Evolutionary conservation across 345 rosid genomes (phyloP).

Genomic region (Ceriops decandra): DNA sequence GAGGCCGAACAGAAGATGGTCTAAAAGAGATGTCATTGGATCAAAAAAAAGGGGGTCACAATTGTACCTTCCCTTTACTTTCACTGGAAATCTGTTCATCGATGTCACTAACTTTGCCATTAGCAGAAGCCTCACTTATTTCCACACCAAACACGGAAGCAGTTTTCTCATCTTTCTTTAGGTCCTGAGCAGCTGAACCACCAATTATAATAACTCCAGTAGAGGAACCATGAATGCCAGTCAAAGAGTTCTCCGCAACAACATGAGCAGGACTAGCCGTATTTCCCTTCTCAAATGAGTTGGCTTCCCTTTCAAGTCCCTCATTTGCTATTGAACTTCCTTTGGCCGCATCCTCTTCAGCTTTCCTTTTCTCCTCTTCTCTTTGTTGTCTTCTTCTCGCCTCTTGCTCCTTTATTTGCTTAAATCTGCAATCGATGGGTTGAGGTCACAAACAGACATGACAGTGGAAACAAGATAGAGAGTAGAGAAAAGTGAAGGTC

Average conservation of each 20-base stretch:
- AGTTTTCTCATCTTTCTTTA: slow-evolving; percentile 26
- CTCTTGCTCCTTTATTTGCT: slow-evolving; percentile 75
- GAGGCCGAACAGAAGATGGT: not conserved
- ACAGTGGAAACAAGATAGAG: not conserved
- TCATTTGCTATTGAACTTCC: slow-evolving; percentile 23
- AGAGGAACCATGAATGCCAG: slow-evolving; percentile 24
- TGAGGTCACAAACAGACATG: slow-evolving; percentile 16
- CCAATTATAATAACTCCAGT: slow-evolving; percentile 43
- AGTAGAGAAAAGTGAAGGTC: not conserved
- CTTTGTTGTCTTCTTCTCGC: slow-evolving; percentile 55
- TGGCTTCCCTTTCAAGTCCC: slow-evolving; percentile 9
- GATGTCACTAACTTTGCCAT: slow-evolving; percentile 19
- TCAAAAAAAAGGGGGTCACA: not conserved
- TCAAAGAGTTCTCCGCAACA: slow-evolving; percentile 20
- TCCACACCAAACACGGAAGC: slow-evolving; percentile 18
- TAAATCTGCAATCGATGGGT: slow-evolving; percentile 53
- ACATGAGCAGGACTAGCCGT: slow-evolving; percentile 22
- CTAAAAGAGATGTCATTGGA: not conserved
- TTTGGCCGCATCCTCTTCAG: slow-evolving; percentile 39
- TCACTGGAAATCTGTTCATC: slow-evolving; percentile 30
- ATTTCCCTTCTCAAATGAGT: slow-evolving; percentile 23
- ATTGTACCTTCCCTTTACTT: slow-evolving; percentile 19
- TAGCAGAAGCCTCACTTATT: slow-evolving; percentile 23
- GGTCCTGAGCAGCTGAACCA: slow-evolving; percentile 31
- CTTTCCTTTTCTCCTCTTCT: slow-evolving; percentile 57